Percentiles rank a stretch among this genome's conserved stretches.
Conservation (phyloP, 805 yeast species). For the Candida ascalaphidarum region DNA sequence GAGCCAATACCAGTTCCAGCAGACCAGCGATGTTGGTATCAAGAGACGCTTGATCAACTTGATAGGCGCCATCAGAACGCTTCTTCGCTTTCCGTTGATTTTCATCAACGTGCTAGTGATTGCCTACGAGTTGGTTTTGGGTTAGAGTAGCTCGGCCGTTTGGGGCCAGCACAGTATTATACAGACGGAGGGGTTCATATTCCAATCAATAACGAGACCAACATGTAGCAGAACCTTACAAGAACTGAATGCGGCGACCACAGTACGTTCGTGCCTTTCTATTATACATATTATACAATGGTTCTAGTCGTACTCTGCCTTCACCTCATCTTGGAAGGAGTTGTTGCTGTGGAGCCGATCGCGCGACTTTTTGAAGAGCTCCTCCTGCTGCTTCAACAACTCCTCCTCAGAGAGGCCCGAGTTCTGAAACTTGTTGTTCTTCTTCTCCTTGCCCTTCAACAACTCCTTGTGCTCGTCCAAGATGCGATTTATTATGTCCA, state of each 20-base stretch:
- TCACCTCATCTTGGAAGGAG: constrained; percentile 5
- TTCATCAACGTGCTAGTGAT: constrained; percentile 59
- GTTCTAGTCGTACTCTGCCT: constrained; percentile 1
- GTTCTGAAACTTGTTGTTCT: constrained; percentile 86
- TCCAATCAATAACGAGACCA: too few species aligned
- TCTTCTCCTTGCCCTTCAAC: constrained; percentile 81
- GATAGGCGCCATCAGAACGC: constrained; percentile 67
- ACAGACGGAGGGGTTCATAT: too few species aligned
- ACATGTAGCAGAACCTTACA: too few species aligned
- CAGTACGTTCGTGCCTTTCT: too few species aligned
- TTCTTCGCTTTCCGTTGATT: constrained; percentile 67
- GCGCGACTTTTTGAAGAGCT: constrained; percentile 72
- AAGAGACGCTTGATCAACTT: constrained; percentile 54
- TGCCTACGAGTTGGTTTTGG: constrained; percentile 60
- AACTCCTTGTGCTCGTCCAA: constrained; percentile 82
- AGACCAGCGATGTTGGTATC: constrained; percentile 34
- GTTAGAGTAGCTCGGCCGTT: constrained; percentile 22
- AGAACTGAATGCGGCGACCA: too few species aligned
- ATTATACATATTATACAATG: neutral
- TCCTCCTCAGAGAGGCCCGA: constrained; percentile 92
- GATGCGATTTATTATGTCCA: constrained; percentile 73
- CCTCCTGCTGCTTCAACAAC: constrained; percentile 84
- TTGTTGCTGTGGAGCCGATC: constrained; percentile 44
- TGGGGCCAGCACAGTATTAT: too few species aligned
- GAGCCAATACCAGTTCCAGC: constrained; percentile 12